Evolutionary conservation across 2,329 filamentous ascomycete species (phyloP).

Genomic region (Stagonosporopsis chrysanthemi): DNA sequence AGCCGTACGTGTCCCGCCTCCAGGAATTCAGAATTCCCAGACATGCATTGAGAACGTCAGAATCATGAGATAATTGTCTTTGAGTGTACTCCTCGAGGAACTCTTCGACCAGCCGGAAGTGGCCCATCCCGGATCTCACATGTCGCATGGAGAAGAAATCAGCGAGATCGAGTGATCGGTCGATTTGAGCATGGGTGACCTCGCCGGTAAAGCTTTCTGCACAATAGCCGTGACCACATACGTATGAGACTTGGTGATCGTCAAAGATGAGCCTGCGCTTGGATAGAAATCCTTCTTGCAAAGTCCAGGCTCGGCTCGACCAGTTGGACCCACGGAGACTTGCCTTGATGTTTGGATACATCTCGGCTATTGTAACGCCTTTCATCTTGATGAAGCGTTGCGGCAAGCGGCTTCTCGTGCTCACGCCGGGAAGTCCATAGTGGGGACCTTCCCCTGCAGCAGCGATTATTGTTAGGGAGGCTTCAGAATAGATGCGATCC

Average conservation of each 20-base stretch:
- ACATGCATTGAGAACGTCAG: not conserved
- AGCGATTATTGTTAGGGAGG: not conserved
- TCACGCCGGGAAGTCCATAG: not conserved
- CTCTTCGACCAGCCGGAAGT: not conserved
- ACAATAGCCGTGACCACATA: not conserved
- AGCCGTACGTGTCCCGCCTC: no score
- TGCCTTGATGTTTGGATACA: no score
- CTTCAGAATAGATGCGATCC: not conserved
- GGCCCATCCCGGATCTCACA: not conserved
- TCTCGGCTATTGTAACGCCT: not conserved
- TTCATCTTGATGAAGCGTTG: not conserved
- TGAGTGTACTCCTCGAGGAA: not conserved
- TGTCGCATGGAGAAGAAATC: not conserved
- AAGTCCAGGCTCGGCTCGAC: conserved; percentile 1
- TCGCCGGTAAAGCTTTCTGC: not conserved
- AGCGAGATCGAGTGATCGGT: not conserved
- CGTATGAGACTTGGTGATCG: not conserved
- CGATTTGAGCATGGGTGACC: not conserved
- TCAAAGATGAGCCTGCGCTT: not conserved
- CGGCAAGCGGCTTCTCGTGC: not conserved
- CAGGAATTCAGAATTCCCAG: not conserved
- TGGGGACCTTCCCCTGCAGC: not conserved
- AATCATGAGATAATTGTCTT: not conserved
- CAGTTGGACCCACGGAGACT: not conserved
- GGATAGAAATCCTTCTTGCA: not conserved